Conservation (phyloP, 208 protist species). For the Sergeia podlipaevii region DNA sequence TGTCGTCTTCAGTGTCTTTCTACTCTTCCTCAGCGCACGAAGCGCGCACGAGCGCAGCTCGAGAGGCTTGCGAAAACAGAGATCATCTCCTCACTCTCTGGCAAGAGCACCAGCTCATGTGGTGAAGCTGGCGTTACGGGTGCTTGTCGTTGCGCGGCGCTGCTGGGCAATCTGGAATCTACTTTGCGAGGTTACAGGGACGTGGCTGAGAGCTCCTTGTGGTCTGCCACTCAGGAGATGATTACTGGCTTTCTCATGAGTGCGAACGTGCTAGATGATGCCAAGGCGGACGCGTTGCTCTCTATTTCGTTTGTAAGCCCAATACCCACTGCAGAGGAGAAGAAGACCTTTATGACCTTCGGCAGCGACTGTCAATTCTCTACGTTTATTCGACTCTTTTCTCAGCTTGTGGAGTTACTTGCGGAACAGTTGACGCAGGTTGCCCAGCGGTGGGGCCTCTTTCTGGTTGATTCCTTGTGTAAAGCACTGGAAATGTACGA, state of each 20-base stretch:
- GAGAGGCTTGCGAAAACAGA: constrained; percentile 23
- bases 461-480: constrained; percentile 27
- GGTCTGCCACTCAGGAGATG: constrained; percentile 31
- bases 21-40: constrained; percentile 18
- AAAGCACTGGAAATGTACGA: constrained; percentile 16
- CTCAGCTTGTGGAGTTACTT: constrained; percentile 33
- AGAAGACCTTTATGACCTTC: constrained; percentile 20
- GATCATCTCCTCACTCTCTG: constrained; percentile 2
- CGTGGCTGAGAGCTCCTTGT: constrained; percentile 23
- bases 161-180: constrained; percentile 32
- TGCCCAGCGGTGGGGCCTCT: constrained; percentile 52
- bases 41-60: constrained; percentile 14
- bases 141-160: constrained; percentile 9
- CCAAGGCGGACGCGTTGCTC: constrained; percentile 56
- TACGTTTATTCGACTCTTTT: constrained; percentile 38
- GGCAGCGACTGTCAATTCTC: constrained; percentile 21
- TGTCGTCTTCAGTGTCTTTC: constrained; percentile 17
- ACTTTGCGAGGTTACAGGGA: constrained; percentile 23
- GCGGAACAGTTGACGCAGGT: constrained; percentile 37
- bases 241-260: constrained; percentile 53
- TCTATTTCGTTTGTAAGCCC: constrained; percentile 17
- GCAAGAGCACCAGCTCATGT: neutral
- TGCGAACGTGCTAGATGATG: constrained; percentile 39
- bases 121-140: constrained; percentile 15
- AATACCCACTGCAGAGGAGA: constrained; percentile 25